Conservation (phyloP, 2,329 filamentous ascomycete species). For the Pseudophaeomoniella oleicola region DNA sequence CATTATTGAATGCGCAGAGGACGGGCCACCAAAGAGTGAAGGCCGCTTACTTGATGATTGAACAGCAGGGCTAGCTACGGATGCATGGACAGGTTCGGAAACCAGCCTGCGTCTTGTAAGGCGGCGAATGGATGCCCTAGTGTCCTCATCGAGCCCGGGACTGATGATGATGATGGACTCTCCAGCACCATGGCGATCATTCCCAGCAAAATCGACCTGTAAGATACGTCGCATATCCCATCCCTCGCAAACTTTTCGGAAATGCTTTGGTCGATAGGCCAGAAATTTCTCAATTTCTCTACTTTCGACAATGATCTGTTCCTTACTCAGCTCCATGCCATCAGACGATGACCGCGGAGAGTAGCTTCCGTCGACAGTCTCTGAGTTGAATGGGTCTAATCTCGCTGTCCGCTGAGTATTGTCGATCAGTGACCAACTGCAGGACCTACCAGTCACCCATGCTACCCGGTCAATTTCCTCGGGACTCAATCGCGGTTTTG, state of each 20-base stretch:
- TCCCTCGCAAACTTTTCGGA: slow-evolving; percentile 60
- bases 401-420: slow-evolving; percentile 57
- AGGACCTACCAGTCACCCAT: slow-evolving; percentile 67
- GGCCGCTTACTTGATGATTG: slow-evolving; percentile 11
- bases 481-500: slow-evolving; percentile 27
- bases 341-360: slow-evolving; percentile 66
- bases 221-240: slow-evolving; percentile 87
- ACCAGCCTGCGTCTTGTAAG: slow-evolving; percentile 38
- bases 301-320: slow-evolving; percentile 62
- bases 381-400: slow-evolving; percentile 58
- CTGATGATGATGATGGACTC: slow-evolving; percentile 63
- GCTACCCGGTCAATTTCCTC: slow-evolving; percentile 50
- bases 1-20: slow-evolving; percentile 8
- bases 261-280: slow-evolving; percentile 58
- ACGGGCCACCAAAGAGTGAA: slow-evolving; percentile 37
- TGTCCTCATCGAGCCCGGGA: slow-evolving; percentile 51
- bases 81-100: slow-evolving; percentile 8
- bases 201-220: slow-evolving; percentile 77
- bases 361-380: slow-evolving; percentile 57
- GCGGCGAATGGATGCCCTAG: slow-evolving; percentile 37
- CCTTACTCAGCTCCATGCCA: slow-evolving; percentile 53
- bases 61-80: neutral
- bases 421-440: slow-evolving; percentile 70
- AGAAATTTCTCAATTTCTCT: slow-evolving; percentile 68
- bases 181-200: slow-evolving; percentile 61